Evolutionary conservation across 306 rosid genomes (phyloP).

Genomic region (Castanea sativa): DNA sequence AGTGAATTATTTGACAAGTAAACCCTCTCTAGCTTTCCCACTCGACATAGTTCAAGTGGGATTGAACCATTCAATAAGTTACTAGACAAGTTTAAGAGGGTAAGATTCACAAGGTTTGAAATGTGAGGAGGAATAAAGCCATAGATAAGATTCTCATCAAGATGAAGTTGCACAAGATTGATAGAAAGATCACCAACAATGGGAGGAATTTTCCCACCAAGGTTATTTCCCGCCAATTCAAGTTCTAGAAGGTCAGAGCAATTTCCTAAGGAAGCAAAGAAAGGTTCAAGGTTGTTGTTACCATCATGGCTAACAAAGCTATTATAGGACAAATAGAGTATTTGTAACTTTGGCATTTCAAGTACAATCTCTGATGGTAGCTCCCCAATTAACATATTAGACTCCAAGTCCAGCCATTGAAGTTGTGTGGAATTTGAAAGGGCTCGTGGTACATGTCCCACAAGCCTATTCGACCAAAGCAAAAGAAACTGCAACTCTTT

Average conservation of each 20-base stretch:
- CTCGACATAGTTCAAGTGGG: slow-evolving; percentile 51
- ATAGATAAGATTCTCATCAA: slow-evolving; percentile 58
- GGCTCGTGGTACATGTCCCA: slow-evolving; percentile 61
- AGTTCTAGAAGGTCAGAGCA: slow-evolving; percentile 72
- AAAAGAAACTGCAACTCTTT: slow-evolving; percentile 57
- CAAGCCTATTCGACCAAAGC: slow-evolving; percentile 80
- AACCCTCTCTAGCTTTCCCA: slow-evolving; percentile 72
- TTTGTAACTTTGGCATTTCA: slow-evolving; percentile 57
- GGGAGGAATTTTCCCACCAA: slow-evolving; percentile 73
- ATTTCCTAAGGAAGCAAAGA: slow-evolving; percentile 63
- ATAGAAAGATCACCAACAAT: slow-evolving; percentile 71
- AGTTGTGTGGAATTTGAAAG: slow-evolving; percentile 71
- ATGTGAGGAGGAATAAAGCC: slow-evolving; percentile 79
- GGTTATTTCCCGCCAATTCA: slow-evolving; percentile 72
- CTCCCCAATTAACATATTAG: slow-evolving; percentile 66
- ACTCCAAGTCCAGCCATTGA: slow-evolving; percentile 84
- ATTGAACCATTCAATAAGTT: slow-evolving; percentile 77
- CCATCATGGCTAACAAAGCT: slow-evolving; percentile 65
- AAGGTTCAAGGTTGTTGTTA: slow-evolving; percentile 82
- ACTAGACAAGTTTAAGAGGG: slow-evolving; percentile 74
- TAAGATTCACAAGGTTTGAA: slow-evolving; percentile 67
- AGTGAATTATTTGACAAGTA: slow-evolving; percentile 76
- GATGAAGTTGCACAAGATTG: slow-evolving; percentile 59
- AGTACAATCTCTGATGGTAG: slow-evolving; percentile 52
- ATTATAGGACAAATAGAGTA: slow-evolving; percentile 78